Base-by-base conservation (phyloP, 805 yeast genomes). In the Wickerhamomyces pijperi region DNA sequence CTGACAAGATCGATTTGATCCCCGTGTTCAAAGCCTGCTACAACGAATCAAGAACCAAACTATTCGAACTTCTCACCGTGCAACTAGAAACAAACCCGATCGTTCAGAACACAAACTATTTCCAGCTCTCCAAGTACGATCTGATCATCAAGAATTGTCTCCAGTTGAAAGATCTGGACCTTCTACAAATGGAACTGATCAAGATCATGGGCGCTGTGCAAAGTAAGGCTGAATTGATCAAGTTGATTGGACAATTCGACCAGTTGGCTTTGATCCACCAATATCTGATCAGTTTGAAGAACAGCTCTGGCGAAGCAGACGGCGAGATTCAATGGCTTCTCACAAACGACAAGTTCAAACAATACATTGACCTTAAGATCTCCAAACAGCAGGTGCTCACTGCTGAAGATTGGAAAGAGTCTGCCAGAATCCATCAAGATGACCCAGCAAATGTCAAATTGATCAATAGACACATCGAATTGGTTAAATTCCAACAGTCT, bases 1-100 rank as follows among this genome's bases (percentile, higher is more conserved):
- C 54, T 2, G 53, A 59, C 9, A 66, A 68, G 3, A 68, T 78
- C 16, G 67, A 87, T 0, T 78, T 74, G 43, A 71, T 73, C 5
- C 63, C 67, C 20, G 72, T 86, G 20, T 76, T 85, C 0, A 62
- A 66, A 8, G 67, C 73, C 15, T 92, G 95, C 1, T 73, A 70
- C 49, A 78, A 80, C 49, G 97, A 90, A 57, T 97, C 97, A 1
- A 65, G 97, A 20, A 55, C 70, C 11, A 64, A 68, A 19, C 59
- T 92, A 18, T 80, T 95, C 29, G 74, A 79, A 39, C 63, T 70
- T 34, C 57, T 92, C n/a, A 66, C 83, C 12, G 70, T 76, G 36
- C 58, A 21, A 7, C 9, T 76, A 42, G 97, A 92, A 52, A 79
- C 49, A 1, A 50, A 62, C 13, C 69, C 81, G 1, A 62, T 67